Conservation (phyloP, 169 alveolate genomes). For the Cyclospora cayetanensis region DNA sequence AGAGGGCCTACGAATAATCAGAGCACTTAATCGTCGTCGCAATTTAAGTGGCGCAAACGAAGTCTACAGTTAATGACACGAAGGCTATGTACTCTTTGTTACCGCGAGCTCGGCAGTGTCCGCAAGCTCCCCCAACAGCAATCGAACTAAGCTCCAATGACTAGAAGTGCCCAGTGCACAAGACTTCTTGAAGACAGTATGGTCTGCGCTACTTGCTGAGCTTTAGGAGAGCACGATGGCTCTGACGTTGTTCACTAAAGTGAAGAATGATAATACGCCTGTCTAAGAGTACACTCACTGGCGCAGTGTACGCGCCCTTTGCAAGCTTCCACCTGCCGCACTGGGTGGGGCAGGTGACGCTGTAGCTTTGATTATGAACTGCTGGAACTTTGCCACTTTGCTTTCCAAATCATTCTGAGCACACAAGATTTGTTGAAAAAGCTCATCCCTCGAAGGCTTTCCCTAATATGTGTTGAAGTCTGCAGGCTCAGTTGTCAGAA, state of each 20-base stretch:
- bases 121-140: too few species aligned
- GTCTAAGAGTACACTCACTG: slow-evolving; percentile 55
- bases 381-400: slow-evolving; percentile 82
- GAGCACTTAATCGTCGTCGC: too few species aligned
- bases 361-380: slow-evolving; percentile 80
- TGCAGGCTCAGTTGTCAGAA: not conserved
- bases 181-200: not conserved
- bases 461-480: not conserved
- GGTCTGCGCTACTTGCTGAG: not conserved
- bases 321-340: not conserved
- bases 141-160: too few species aligned
- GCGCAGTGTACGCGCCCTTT: slow-evolving; percentile 50
- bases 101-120: too few species aligned
- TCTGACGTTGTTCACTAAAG: not conserved
- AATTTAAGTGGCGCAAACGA: too few species aligned
- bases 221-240: not conserved
- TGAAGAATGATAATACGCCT: not conserved
- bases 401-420: slow-evolving; percentile 79
- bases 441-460: not conserved
- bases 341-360: slow-evolving; percentile 12
- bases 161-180: too few species aligned
- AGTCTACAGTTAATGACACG: too few species aligned
- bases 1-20: slow-evolving; percentile 28
- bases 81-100: too few species aligned
- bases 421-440: not conserved